Base-by-base conservation (phyloP, 2,329 filamentous ascomycete genomes). In the Neofusicoccum ribis region DNA sequence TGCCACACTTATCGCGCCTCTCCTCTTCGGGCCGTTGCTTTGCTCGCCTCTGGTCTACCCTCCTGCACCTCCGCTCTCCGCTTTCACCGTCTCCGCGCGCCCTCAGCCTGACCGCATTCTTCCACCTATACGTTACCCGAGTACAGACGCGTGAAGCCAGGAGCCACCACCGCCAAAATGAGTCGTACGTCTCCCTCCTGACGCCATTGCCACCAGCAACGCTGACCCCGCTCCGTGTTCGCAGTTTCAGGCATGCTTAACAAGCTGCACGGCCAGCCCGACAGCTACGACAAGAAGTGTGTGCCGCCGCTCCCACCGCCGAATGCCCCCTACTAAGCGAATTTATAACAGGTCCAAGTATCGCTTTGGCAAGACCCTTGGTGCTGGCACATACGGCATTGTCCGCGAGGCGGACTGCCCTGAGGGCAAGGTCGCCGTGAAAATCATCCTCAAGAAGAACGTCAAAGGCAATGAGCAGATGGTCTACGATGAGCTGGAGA, bases 371-470 rank as follows among this genome's bases (percentile, higher is more conserved):
- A 89, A 90, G 77, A 98, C 94, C 27, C 87, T 99, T 66, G 95
- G 95, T 75, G 95, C 95, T 68, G 95, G 95, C 72, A 99, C 95
- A 73, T 99, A 99, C 84, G 95, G 95, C 75, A 96, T 99, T 74
- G 95, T 99, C 74, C 89, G 95, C 72, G 95, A 99, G 81, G 95
- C 95, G 67, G 93, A 97, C 68, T 87, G 91, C 71, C 88, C 90
- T 47, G 85, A 86, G 20, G 92, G 92, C 77, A 91, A 97, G 84
- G 93, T 96, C 67, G 95, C 95, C 46, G 87, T 99, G 80, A 99
- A 99, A 85, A 98, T 99, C 78, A 99, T 99, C 79, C 84, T 98
- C 74, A 99, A 99, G 87, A 97, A 97, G 84, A 98, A 97, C 80
- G 94, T 99, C 77, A 96, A 93, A 78, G 94, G 93, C 69, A 98